A percentile compares a stretch with the other conserved stretches of the same genome.
phyloP scores from a whole-genome alignment of 345 rosid species.

The Hevea brasiliensis region DNA sequence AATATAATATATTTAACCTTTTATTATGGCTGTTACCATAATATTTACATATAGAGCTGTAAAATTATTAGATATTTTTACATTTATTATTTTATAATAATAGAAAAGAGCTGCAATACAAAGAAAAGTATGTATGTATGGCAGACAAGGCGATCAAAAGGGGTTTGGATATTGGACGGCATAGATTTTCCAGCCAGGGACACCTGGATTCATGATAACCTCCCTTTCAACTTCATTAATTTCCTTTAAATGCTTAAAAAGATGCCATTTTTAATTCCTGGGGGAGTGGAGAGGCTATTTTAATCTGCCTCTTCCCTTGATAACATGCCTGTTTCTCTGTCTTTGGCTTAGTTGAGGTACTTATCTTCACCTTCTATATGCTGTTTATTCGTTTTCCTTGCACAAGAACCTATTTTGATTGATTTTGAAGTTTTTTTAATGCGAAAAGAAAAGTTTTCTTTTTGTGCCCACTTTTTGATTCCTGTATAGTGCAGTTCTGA shows the following conservation, averaged over 20 bases:
- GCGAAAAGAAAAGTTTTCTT: no score
- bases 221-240: neutral
- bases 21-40: no score
- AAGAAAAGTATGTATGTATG: no score
- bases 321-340: neutral
- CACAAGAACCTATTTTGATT: neutral
- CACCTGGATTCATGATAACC: neutral
- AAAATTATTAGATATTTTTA: no score
- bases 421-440: neutral
- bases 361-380: neutral
- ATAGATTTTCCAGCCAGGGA: neutral
- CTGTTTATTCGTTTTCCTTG: neutral
- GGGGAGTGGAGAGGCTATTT: neutral
- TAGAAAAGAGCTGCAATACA: no score
- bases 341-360: slow-evolving; percentile 10
- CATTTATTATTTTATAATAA: no score
- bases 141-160: neutral
- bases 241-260: no score
- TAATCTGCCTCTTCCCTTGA: neutral
- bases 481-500: neutral
- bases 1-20: no score
- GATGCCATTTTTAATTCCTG: no score
- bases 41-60: no score
- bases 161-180: no score
- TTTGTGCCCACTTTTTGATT: neutral